Evolutionary conservation across 1,284 basidiomycete genomes (phyloP).

Genomic region (Cryptococcus amylolentus): DNA sequence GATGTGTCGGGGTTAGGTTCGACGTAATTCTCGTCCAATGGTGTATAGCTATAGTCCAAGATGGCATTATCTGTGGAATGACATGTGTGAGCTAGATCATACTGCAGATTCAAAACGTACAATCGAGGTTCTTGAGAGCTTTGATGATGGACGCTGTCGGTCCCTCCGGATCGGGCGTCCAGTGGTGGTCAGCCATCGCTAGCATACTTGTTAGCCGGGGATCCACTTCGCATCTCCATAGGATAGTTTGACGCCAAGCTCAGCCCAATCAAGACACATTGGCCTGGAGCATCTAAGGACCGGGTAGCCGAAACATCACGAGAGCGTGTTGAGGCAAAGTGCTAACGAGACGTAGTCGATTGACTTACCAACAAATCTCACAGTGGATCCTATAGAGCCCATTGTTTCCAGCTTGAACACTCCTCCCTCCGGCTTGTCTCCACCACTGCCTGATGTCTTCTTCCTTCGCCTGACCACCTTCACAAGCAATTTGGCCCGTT

Average conservation of each 20-base stretch:
- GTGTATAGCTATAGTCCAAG: slow-evolving; percentile 59
- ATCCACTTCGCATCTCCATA: not conserved
- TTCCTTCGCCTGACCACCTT: slow-evolving; percentile 62
- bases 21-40: slow-evolving; percentile 11
- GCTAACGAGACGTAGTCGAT: too few species aligned
- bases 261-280: too few species aligned
- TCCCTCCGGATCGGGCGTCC: slow-evolving; percentile 67
- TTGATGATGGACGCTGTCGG: slow-evolving; percentile 64
- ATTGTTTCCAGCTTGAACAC: slow-evolving; percentile 75
- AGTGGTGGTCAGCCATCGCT: slow-evolving; percentile 94
- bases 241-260: too few species aligned
- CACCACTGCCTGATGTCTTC: slow-evolving; percentile 17
- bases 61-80: slow-evolving; percentile 63
- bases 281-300: too few species aligned
- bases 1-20: slow-evolving; percentile 17
- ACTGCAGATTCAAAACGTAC: slow-evolving; percentile 50
- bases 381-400: slow-evolving; percentile 65
- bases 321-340: too few species aligned
- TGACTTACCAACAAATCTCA: slow-evolving; percentile 14
- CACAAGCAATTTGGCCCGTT: slow-evolving; percentile 72
- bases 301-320: too few species aligned
- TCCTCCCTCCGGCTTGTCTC: slow-evolving; percentile 49
- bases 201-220: slow-evolving; percentile 1
- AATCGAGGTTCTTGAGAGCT: slow-evolving; percentile 74
- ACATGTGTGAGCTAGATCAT: not conserved